Evolutionary conservation across 768 basidiomycete species (phyloP).

Genomic region (Sporobolomyces phaffii): DNA sequence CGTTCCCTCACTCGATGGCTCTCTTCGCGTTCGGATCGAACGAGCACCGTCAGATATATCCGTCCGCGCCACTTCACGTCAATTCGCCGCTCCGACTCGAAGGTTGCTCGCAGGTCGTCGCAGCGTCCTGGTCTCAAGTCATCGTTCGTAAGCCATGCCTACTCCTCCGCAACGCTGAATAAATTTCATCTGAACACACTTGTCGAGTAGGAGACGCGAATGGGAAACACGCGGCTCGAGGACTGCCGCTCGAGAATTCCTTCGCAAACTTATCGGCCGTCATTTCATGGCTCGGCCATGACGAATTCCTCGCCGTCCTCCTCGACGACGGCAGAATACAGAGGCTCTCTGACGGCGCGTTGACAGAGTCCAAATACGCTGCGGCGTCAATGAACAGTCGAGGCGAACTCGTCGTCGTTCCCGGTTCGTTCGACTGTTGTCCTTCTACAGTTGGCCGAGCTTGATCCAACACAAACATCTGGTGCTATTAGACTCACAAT

Average conservation of each 20-base stretch:
- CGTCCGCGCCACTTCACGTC: neutral
- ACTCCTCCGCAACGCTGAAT: no score
- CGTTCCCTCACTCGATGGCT: neutral
- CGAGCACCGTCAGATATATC: neutral
- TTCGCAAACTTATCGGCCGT: neutral
- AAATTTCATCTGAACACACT: no score
- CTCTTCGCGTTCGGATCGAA: constrained; percentile 18
- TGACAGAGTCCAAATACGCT: neutral
- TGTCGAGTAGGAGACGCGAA: neutral
- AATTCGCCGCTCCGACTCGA: neutral
- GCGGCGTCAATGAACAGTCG: constrained; percentile 7
- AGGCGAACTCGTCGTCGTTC: constrained; percentile 18
- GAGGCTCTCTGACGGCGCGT: neutral
- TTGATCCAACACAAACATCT: no score
- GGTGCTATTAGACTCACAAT: no score
- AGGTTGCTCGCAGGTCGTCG: neutral
- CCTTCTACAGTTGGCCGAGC: no score
- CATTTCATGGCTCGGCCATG: constrained; percentile 13
- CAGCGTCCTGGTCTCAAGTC: constrained; percentile 19
- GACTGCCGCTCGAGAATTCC: neutral
- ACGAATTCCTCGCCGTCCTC: constrained; percentile 8
- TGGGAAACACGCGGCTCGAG: neutral
- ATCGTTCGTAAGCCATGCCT: constrained; percentile 21
- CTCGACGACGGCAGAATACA: neutral
- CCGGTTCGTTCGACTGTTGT: constrained; percentile 6